These are phyloP conservation scores for Mycena metata DNA, from an alignment of 768 basidiomycete species.

Conservation along the genomic window DNA sequence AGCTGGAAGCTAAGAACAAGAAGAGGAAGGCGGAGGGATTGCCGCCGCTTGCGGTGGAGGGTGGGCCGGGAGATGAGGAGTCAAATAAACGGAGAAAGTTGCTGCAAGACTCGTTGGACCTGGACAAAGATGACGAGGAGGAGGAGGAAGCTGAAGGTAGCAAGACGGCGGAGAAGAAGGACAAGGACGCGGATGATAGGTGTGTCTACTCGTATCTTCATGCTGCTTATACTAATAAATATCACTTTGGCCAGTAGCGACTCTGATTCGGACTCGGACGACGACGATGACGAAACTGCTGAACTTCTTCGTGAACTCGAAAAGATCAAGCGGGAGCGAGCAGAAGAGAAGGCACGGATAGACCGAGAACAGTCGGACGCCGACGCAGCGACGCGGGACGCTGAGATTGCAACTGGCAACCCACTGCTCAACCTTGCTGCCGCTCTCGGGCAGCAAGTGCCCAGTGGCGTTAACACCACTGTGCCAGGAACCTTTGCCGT, in stretches of 20 bases:
- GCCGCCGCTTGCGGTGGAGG: slow-evolving; percentile 61
- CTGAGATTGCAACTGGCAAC: slow-evolving; percentile 88
- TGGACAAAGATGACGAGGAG: slow-evolving; percentile 93
- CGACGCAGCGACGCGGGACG: slow-evolving; percentile 75
- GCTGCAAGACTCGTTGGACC: slow-evolving; percentile 85
- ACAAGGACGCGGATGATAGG: slow-evolving; percentile 61
- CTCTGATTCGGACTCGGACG: slow-evolving; percentile 61
- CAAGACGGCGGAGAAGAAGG: slow-evolving; percentile 51
- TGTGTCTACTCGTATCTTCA: slow-evolving; percentile 40
- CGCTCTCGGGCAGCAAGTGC: slow-evolving; percentile 82
- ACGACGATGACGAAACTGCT: slow-evolving; percentile 93
- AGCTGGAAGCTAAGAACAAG: slow-evolving; percentile 88
- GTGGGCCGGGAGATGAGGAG: slow-evolving; percentile 64
- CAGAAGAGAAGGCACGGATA: slow-evolving; percentile 89
- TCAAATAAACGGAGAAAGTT: slow-evolving; percentile 88
- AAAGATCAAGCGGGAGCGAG: slow-evolving; percentile 96
- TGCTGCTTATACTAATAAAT: slow-evolving; percentile 6
- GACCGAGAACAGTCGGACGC: slow-evolving; percentile 81
- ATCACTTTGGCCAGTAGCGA: slow-evolving; percentile 51
- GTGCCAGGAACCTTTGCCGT: slow-evolving; percentile 90
- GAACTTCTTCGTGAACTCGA: slow-evolving; percentile 97
- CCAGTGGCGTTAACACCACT: slow-evolving; percentile 77
- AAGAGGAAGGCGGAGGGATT: slow-evolving; percentile 93
- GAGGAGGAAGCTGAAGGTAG: slow-evolving; percentile 64
- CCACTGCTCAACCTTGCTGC: slow-evolving; percentile 93